Base-by-base conservation (phyloP, 306 rosid species). In the Ceratonia siliqua region DNA sequence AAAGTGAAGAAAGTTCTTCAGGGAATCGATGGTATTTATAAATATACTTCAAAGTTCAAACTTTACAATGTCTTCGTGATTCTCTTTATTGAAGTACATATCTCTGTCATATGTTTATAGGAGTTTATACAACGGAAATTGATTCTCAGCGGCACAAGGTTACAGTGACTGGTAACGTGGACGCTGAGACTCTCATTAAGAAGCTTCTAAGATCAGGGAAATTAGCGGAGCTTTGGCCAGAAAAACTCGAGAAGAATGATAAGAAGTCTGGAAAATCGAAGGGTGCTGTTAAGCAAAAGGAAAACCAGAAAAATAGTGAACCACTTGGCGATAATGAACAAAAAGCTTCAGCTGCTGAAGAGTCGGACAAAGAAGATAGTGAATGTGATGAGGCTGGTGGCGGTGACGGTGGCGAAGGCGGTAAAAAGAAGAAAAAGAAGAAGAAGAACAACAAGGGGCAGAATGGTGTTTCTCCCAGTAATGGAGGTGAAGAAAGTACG, bases 71-170 rank as follows among this genome's bases (percentile, higher is more conserved):
- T 11, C 9, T 17, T 63, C 1, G 10, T 61, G 45, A 33, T 32
- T 32, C 27, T 32, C 25, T 59, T 58, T 15, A 30, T 43, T 15
- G 39, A 2, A 35, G 6, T 49, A 48, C 30, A 30, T 28, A 28
- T 10, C 13, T n/a, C 6, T 12, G 54, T 32, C 46, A 32, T 32
- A 5, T n/a, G 5, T 68, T 30, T 5, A 9, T 5, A 89, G 94
- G 94, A 59, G 94, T 89, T 65, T 89, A 89, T 68, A 72, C 53
- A 12, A 87, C 85, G 15, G 55, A 70, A 24, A 76, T 89, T 70
- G 89, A 89, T 77, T 70, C 85, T 49, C 82, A 70, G 81, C 91
- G 75, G 76, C 91, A 89, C 56, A 89, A 87, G 68, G 94, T 89
- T 8, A 83, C 85, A 0, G 94, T 89, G 27, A 83, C 86, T 0